Base-by-base conservation (phyloP, 306 rosid species). In the Rosa lucieae region DNA sequence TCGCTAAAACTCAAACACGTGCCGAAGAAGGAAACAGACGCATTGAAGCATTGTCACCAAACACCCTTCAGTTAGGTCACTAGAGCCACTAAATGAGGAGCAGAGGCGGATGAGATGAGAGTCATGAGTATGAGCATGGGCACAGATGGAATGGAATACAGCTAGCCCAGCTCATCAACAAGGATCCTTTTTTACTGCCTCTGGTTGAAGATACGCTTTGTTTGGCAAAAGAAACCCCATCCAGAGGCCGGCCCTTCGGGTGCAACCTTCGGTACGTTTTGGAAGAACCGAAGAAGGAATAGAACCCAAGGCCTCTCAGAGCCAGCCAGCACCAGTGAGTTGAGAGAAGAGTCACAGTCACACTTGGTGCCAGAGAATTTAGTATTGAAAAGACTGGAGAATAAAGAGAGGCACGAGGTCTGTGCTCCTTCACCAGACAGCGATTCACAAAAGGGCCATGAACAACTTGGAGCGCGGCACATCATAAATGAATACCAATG, bases 131-230 rank as follows among this genome's bases (percentile, higher is more conserved):
- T 6, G 47, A 62, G 70, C 26, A 29, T 13, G 5, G 4, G 12
- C 68, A 26, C 68, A 26, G 5, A 29, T 65, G 70, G 21, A 65
- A 35, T 82, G 86, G 83, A 23, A 49, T 67, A 78, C 90, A 82
- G 83, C 90, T 82, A 65, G 77, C 67, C 43, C 14, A 37, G 44
- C 44, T 65, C 70, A 65, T 65, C 70, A 65, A 35, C 49, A 69
- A 32, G 15, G 8, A 80, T 26, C 79, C 62, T 78, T 78, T 80
- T 75, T 78, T 56, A 51, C 83, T 56, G 85, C 90, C 89, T 70
- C 84, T 49, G 7, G 75, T 88, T 82, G 61, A 79, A 51, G 82
- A 86, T 86, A 83, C 78, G 84, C 80, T 82, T 80, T 79, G 68
- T 18, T 81, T 62, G 70, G 80, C 72, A 42, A 77, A 77, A 77